phyloP scores from a whole-genome alignment of 768 basidiomycete genomes.

The Favolaschia claudopus region DNA sequence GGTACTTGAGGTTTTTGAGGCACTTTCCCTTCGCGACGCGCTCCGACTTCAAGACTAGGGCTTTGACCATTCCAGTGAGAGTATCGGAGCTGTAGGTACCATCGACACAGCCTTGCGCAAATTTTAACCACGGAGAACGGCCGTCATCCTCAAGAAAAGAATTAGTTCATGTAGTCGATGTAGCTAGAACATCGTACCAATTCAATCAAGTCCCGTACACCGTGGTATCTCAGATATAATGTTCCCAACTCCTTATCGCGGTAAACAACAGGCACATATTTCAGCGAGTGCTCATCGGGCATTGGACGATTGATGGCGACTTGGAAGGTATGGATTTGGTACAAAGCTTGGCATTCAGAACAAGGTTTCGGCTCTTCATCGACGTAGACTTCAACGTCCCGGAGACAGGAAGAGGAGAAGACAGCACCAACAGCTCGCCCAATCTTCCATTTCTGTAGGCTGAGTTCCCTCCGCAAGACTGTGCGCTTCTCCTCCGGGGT shows the following conservation, averaged over 20 bases:
- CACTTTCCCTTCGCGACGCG: slow-evolving; percentile 18
- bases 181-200: slow-evolving; percentile 9
- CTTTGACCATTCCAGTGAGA: slow-evolving; percentile 28
- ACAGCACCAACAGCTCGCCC: slow-evolving; percentile 15
- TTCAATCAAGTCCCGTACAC: slow-evolving; percentile 26
- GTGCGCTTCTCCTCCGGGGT: neutral
- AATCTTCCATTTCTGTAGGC: slow-evolving; percentile 4
- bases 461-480: slow-evolving; percentile 6
- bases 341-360: slow-evolving; percentile 3
- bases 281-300: slow-evolving; percentile 24
- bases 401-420: slow-evolving; percentile 12
- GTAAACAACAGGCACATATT: slow-evolving; percentile 20
- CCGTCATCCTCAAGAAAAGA: slow-evolving; percentile 20
- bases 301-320: slow-evolving; percentile 11
- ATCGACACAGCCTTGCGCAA: slow-evolving; percentile 27
- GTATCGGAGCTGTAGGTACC: slow-evolving; percentile 23
- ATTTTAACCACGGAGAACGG: slow-evolving; percentile 26
- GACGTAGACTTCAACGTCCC: neutral
- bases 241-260: slow-evolving; percentile 20
- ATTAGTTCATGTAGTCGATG: neutral
- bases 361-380: slow-evolving; percentile 4
- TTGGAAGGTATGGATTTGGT: slow-evolving; percentile 17
- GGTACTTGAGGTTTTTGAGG: slow-evolving; percentile 25
- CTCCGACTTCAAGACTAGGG: slow-evolving; percentile 16
- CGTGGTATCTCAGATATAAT: slow-evolving; percentile 22